Percentiles rank a stretch among this genome's conserved stretches.
These are phyloP conservation scores for Nitzschia putrida DNA, from an alignment of 108 stramenopile genomes.

Conservation along the genomic window DNA sequence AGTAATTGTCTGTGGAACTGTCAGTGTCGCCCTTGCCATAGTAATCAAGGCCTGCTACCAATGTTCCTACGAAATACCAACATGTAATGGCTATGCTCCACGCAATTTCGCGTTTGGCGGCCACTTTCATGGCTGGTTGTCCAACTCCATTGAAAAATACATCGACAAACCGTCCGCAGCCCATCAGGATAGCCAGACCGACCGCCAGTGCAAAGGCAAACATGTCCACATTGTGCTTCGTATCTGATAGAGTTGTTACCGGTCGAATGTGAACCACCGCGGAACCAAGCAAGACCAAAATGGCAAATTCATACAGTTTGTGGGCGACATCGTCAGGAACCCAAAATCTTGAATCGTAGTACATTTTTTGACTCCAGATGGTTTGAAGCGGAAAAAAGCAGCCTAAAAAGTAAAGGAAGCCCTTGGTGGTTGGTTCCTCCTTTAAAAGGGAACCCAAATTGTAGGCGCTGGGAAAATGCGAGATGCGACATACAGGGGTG, in stretches of 20 bases:
- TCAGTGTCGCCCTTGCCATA: constrained; percentile 6
- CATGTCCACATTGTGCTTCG: constrained; percentile 28
- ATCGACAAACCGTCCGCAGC: constrained; percentile 28
- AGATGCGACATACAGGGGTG: constrained; percentile 24
- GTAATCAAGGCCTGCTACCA: constrained; percentile 27
- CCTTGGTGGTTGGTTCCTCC: constrained; percentile 31
- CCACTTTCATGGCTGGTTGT: constrained; percentile 20
- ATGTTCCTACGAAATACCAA: constrained; percentile 29
- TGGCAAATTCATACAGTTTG: constrained; percentile 27
- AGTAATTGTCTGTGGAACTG: not conserved
- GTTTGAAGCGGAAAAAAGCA: constrained; percentile 22
- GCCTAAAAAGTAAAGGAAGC: constrained; percentile 48
- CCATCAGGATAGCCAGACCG: constrained; percentile 10
- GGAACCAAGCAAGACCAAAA: constrained; percentile 28
- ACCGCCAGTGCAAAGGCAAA: constrained; percentile 40
- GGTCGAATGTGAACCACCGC: constrained; percentile 45
- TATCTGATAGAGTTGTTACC: constrained; percentile 25
- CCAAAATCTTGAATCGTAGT: constrained; percentile 37
- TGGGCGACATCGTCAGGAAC: constrained; percentile 34
- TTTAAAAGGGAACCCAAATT: constrained; percentile 45
- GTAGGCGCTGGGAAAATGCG: constrained; percentile 48
- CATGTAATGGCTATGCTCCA: not conserved
- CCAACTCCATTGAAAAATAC: constrained; percentile 20
- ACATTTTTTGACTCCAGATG: constrained; percentile 38
- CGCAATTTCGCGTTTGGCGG: constrained; percentile 14